Percentiles rank a stretch among this genome's conserved stretches.
Evolutionary conservation across 2,329 filamentous ascomycete species (phyloP).

Genomic region (Zasmidium cellare): DNA sequence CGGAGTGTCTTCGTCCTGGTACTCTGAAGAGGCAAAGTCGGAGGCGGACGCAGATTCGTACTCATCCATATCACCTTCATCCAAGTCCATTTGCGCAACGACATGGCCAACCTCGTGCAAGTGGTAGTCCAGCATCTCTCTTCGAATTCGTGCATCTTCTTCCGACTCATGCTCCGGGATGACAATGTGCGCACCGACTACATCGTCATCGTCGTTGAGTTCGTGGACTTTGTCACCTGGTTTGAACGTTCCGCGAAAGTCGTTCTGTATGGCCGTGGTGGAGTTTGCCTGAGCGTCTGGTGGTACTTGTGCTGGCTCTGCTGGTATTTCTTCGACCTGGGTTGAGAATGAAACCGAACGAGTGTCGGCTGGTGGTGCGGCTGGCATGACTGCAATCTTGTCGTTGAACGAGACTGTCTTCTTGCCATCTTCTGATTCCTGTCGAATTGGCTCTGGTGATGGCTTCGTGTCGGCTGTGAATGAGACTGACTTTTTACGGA

Average conservation of each 20-base stretch:
- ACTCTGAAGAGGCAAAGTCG: slow-evolving; percentile 28
- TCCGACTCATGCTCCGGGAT: slow-evolving; percentile 73
- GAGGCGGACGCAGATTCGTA: slow-evolving; percentile 39
- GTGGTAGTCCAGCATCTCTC: slow-evolving; percentile 88
- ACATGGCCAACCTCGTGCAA: slow-evolving; percentile 86
- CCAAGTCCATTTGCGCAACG: slow-evolving; percentile 85
- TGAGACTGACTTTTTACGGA: slow-evolving; percentile 58
- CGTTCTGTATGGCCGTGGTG: slow-evolving; percentile 24
- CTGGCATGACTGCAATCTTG: slow-evolving; percentile 36
- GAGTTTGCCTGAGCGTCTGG: background rate
- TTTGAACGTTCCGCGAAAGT: slow-evolving; percentile 32
- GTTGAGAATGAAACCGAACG: slow-evolving; percentile 35
- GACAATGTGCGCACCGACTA: slow-evolving; percentile 49
- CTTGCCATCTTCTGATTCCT: slow-evolving; percentile 34
- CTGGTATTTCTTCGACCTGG: slow-evolving; percentile 34
- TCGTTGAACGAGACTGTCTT: slow-evolving; percentile 37
- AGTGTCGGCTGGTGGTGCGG: slow-evolving; percentile 33
- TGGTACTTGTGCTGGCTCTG: slow-evolving; percentile 7
- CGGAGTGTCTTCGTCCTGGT: slow-evolving; percentile 41
- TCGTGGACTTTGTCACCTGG: slow-evolving; percentile 44
- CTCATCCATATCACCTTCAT: slow-evolving; percentile 60
- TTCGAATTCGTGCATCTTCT: slow-evolving; percentile 77
- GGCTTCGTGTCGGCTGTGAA: slow-evolving; percentile 63
- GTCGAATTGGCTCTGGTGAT: slow-evolving; percentile 36
- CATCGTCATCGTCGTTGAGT: slow-evolving; percentile 44